These are phyloP conservation scores for Paecilomyces sp. DNA, from an alignment of 2,329 filamentous ascomycete genomes.

Conservation along the genomic window DNA sequence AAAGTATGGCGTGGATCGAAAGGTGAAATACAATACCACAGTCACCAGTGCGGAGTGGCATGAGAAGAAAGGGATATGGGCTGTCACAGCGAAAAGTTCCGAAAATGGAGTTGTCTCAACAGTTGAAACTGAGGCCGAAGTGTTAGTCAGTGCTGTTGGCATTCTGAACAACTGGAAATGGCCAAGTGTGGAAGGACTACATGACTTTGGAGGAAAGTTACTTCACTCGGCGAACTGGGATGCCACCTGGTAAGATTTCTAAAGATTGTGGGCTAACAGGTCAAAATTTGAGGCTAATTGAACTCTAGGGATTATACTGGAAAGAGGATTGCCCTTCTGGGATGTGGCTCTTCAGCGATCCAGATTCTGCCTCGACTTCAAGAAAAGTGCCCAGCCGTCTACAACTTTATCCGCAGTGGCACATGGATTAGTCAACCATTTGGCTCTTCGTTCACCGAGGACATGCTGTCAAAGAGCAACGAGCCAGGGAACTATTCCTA, in stretches of 20 bases:
- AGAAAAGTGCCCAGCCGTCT: neutral
- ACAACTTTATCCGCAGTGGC: neutral
- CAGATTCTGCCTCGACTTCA: neutral
- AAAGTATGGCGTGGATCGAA: slow-evolving; percentile 35
- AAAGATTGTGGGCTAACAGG: too few relatives aligned
- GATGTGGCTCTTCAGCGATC: neutral
- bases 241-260: too few relatives aligned
- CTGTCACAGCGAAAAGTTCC: neutral
- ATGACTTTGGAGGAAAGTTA: neutral
- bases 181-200: neutral
- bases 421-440: neutral
- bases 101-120: neutral
- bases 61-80: slow-evolving; percentile 33
- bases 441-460: neutral
- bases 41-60: slow-evolving; percentile 45
- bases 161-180: neutral
- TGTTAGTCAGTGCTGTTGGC: neutral
- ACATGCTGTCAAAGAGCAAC: neutral
- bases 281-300: too few relatives aligned
- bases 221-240: neutral
- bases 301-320: neutral
- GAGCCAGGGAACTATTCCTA: neutral
- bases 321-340: neutral
- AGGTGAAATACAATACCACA: slow-evolving; percentile 45
- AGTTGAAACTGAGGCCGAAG: neutral